Evolutionary conservation across 2,329 filamentous ascomycete species (phyloP), one percentile per base, ranked within the genome.

Genomic region (Sporothrix euskadiensis): DNA sequence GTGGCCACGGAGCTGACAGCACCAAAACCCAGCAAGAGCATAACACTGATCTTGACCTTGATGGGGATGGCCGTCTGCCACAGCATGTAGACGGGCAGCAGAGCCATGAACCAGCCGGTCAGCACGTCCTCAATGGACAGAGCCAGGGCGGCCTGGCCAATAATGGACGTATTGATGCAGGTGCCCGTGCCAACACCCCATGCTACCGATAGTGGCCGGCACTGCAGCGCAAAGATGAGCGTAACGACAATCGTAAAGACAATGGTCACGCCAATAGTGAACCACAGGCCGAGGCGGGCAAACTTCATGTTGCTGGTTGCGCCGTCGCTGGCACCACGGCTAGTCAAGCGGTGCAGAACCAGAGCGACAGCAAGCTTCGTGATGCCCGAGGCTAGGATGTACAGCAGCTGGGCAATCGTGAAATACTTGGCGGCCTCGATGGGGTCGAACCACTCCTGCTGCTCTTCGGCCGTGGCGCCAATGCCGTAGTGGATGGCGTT

Each of bases 391-490:
- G 72, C n/a, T 6, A 73, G 6, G 19, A 71, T 71, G n/a, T 73
- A 73, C 14, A 73, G 30, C 1, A 73, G 56, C 56, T 73, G 72
- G 7, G 68, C 68, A 39, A 73, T 65, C 30, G 72, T 73, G 19
- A 73, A 73, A 59, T 71, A 73, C 72, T 73, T 73, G 44, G 72
- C 66, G 4, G 72, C 72, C 22, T 66, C 39, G 14, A 71, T 56
- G 3, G 44, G 19, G 19, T 73, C 57, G 52, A 35, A 73, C 39
- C 32, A 32, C 3, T 19, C 9, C 35, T 63, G 59, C 35, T 69
- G 44, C 59, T 73, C 44, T 7, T n/a, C 26, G 10, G 30, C n/a
- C 2, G 41, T 30, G 14, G 72, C 66, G 16, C 72, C 72, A 9
- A 73, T 65, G 26, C 72, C 72, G 41, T 71, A 73, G 30, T 73